Evolutionary conservation across 495 filamentous ascomycete genomes (phyloP), one percentile per base, ranked within the genome.

Genomic region (Lasiosphaeria miniovina): DNA sequence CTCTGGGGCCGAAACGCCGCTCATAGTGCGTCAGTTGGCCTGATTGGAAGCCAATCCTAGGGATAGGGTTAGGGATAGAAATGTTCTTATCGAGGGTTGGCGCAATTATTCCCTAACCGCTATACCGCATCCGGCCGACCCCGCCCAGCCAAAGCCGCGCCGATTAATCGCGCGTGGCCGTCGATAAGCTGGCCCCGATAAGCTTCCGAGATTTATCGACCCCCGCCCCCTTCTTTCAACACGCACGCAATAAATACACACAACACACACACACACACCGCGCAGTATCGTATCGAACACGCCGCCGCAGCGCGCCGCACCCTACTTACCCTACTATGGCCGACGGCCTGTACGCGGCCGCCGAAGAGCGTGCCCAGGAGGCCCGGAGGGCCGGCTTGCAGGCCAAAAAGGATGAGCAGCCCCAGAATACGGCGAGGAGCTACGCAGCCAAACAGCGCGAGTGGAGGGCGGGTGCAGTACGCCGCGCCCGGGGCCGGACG

Each of bases 381-480:
- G 46, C 46, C 17, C 46, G 46, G 6, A 49, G 6, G 46, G n/a
- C 46, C 46, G 46, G 46, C 46, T 17, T 49, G 24, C 46, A 49
- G 24, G 46, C n/a, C 46, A 49, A 49, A 7, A 49, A 17, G 24
- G 46, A 49, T 17, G 46, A 49, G 46, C n/a, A 49, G n/a, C 46
- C 46, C 6, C 8, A 49, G 46, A 49, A 49, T 49, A 49, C 46
- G 24, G 24, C 24, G 46, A 9, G 46, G 12, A 49, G 46, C 46
- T 49, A 49, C 24, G 46, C 46, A 49, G 12, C 46, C 11, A 49
- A 49, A 17, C 46, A 49, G 46, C 12, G 24, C 11, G 11, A 49
- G 46, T 49, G 46, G 46, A 49, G 46, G 46, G 46, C 12, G 46
- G 46, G 46, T 49, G 46, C 46, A 14, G 12, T 9, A 49, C 46